These are phyloP conservation scores for Setaria viridis DNA, from an alignment of 202 grass and related monocot genomes.

Conservation along the genomic window DNA sequence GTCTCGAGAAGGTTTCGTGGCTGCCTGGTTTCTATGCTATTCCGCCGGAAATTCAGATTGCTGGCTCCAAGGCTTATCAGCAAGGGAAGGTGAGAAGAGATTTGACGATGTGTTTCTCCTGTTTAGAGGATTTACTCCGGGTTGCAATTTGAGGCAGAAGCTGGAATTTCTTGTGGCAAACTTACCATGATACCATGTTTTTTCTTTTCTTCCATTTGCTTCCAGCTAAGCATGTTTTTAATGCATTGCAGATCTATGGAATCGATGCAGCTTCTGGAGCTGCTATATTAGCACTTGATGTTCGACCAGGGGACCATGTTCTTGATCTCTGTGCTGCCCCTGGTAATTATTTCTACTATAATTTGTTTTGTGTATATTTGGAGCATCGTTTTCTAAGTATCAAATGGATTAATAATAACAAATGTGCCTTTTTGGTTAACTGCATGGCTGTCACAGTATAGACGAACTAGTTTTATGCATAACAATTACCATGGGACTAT, in stretches of 20 bases:
- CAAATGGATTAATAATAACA: neutral
- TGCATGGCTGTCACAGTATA: neutral
- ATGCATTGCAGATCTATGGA: conserved; percentile 79
- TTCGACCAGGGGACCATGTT: conserved; percentile 80
- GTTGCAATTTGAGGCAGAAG: neutral
- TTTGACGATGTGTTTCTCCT: too few relatives aligned
- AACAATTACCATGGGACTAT: conserved; percentile 32
- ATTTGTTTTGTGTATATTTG: neutral
- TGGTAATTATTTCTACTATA: conserved; percentile 56
- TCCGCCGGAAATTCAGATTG: conserved; percentile 77
- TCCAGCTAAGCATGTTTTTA: conserved; percentile 35
- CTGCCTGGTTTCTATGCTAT: conserved; percentile 86
- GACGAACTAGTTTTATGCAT: conserved; percentile 3
- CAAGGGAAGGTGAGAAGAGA: conserved; percentile 69
- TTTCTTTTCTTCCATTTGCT: neutral
- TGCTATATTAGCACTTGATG: conserved; percentile 79
- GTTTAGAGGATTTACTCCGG: too few relatives aligned
- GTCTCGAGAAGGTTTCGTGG: conserved; percentile 70
- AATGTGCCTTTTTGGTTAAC: neutral
- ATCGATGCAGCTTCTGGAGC: conserved; percentile 98
- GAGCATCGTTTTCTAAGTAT: conserved; percentile 15
- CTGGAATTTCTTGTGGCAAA: conserved; percentile 8
- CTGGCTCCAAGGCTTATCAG: conserved; percentile 78
- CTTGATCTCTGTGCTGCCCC: conserved; percentile 96
- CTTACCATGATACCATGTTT: neutral